phyloP scores from a whole-genome alignment of 75 land plant species.

The Picea sitchensis region DNA sequence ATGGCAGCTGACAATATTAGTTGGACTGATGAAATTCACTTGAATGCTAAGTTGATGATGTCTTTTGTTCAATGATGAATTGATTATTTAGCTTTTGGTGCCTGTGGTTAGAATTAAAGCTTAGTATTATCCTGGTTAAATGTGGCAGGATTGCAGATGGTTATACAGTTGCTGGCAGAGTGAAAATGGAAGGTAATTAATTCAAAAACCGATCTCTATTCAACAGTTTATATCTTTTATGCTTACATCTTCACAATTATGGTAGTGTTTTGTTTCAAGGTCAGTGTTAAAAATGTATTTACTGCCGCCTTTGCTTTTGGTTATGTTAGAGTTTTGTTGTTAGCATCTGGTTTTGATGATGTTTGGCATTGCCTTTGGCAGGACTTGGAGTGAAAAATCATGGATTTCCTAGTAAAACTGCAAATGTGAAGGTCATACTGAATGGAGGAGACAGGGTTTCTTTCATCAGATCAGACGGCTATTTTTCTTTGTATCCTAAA shows the following conservation, averaged over 20 bases:
- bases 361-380: slow-evolving; percentile 14
- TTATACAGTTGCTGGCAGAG: slow-evolving; percentile 39
- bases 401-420: slow-evolving; percentile 51
- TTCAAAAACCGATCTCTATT: not conserved
- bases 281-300: not conserved
- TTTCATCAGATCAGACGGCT: slow-evolving; percentile 84
- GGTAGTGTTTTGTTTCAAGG: not conserved
- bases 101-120: not conserved
- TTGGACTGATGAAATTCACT: not conserved
- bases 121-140: not conserved
- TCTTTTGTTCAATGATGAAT: not conserved
- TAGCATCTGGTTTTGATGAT: not conserved
- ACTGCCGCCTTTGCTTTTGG: not conserved
- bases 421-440: slow-evolving; percentile 76
- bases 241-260: not conserved
- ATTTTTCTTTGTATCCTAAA: slow-evolving; percentile 89
- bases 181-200: slow-evolving; percentile 21
- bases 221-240: not conserved
- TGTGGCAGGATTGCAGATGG: slow-evolving; percentile 44
- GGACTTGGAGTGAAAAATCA: slow-evolving; percentile 38
- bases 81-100: not conserved
- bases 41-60: not conserved
- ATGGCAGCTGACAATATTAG: not conserved
- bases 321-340: not conserved
- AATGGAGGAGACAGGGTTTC: slow-evolving; percentile 84